Base-by-base conservation (phyloP, 371 early-diverging fungal genomes). In the Actinomucor elegans region DNA sequence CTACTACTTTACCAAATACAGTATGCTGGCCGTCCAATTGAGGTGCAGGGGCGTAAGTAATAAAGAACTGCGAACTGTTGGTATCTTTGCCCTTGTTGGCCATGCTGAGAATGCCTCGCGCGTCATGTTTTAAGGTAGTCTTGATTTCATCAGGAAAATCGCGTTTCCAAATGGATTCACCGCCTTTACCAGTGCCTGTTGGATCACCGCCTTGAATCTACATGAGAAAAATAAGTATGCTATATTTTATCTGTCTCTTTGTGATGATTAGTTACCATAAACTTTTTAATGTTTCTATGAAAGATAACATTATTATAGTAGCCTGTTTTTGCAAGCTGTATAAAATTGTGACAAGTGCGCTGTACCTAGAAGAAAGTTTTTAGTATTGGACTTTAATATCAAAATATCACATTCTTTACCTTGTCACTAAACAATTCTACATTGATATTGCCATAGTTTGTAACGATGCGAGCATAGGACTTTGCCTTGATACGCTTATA, bases 121-220 rank as follows among this genome's bases (percentile, higher is more conserved):
- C 83, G 52, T 84, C 74, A 63, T 98, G 99, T 5, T 78, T 79
- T 24, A 92, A 59, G 31, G 77, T 85, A 1, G 71, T 52, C 59
- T 85, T 87, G 64, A 93, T 85, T 66, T 97, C 92, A 66, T 93
- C 92, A 21, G 69, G 68, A 58, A 97, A 98, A 37, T 79, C 77
- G 21, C 79, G 65, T 29, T 89, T 89, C 87, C 91, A 95, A 36
- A 82, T 79, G 2, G 91, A 88, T 55, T 91, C 82, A 5, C 95
- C 94, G 7, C 97, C 99, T 17, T 77, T 75, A 12, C 97, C 96
- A 3, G 89, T 90, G 1, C 98, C 95, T 7, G 93, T 89, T 42
- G 96, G 91, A 70, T 97, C 97, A 21, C 97, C 98, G 20, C 96
- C 96, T 80, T 97, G 96, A 17, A 95, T 78, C 83, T 83, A 64